These are phyloP conservation scores for Pseudogymnoascus sp. DNA, from an alignment of 2,329 filamentous ascomycete genomes.

Conservation along the genomic window DNA sequence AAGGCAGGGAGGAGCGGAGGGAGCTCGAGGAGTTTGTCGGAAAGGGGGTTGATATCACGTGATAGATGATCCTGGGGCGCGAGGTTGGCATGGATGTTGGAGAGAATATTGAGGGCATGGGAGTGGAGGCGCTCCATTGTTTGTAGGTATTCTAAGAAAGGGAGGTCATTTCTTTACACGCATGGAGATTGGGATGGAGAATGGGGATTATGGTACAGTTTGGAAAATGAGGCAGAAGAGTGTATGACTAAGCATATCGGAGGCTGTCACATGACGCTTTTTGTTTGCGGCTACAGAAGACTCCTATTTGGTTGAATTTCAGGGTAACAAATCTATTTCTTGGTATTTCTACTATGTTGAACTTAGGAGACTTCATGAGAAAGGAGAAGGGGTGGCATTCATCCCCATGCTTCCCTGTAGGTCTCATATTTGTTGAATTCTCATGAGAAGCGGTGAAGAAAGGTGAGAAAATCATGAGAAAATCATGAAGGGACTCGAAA, in stretches of 20 bases:
- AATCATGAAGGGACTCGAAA: not conserved
- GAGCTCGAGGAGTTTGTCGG: not conserved
- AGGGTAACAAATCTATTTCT: not conserved
- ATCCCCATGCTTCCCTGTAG: not conserved
- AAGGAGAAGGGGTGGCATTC: not conserved
- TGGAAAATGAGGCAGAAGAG: conserved; percentile 1
- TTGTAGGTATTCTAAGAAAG: not conserved
- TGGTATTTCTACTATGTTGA: not conserved
- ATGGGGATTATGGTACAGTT: not conserved
- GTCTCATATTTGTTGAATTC: not conserved
- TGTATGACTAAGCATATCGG: not conserved
- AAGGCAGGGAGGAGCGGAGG: not conserved
- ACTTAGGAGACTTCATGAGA: not conserved
- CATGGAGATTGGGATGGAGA: not conserved
- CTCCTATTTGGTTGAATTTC: not conserved
- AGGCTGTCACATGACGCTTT: not conserved
- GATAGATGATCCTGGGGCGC: not conserved
- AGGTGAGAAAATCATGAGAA: not conserved
- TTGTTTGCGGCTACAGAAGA: not conserved
- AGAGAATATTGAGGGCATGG: not conserved
- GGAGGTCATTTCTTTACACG: not conserved
- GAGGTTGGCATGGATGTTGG: not conserved
- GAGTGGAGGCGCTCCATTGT: not conserved
- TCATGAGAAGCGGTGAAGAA: not conserved
- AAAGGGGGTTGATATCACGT: not conserved